phyloP scores from a whole-genome alignment of 2,329 filamentous ascomycete species.

The Ilyonectria mors-panacis region DNA sequence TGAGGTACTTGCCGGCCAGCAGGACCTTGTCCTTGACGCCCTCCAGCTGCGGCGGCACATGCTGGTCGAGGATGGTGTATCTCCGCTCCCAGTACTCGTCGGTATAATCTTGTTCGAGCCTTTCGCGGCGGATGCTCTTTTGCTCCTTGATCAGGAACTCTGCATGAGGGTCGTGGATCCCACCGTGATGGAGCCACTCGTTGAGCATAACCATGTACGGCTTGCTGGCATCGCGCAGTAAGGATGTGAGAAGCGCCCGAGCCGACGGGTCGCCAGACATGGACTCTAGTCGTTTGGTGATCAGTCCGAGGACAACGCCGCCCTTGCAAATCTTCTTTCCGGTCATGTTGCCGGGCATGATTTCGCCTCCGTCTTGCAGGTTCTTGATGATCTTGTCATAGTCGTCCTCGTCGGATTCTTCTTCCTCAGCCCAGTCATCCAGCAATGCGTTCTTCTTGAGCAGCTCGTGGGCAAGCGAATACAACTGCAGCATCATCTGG shows the following conservation, averaged over 20 bases:
- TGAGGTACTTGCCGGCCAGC: constrained; percentile 96
- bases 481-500: constrained; percentile 92
- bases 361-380: constrained; percentile 86
- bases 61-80: constrained; percentile 92
- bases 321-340: constrained; percentile 96
- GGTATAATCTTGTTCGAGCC: constrained; percentile 95
- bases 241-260: constrained; percentile 82
- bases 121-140: constrained; percentile 92
- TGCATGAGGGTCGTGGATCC: constrained; percentile 92
- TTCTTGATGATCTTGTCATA: constrained; percentile 95
- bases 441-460: constrained; percentile 89
- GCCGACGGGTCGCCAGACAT: constrained; percentile 96
- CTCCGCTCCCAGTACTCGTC: constrained; percentile 99
- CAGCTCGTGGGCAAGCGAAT: constrained; percentile 88
- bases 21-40: constrained; percentile 94
- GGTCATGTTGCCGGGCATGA: constrained; percentile 82
- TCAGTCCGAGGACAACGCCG: constrained; percentile 90
- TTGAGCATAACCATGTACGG: constrained; percentile 99
- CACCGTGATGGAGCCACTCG: constrained; percentile 97
- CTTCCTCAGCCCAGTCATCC: constrained; percentile 83
- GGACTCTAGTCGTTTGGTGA: constrained; percentile 86
- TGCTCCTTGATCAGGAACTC: constrained; percentile 98
- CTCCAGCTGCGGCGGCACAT: constrained; percentile 92
- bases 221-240: constrained; percentile 89
- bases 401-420: constrained; percentile 83